phyloP scores from a whole-genome alignment of 805 yeast species.

The Starmera pachycereana region DNA sequence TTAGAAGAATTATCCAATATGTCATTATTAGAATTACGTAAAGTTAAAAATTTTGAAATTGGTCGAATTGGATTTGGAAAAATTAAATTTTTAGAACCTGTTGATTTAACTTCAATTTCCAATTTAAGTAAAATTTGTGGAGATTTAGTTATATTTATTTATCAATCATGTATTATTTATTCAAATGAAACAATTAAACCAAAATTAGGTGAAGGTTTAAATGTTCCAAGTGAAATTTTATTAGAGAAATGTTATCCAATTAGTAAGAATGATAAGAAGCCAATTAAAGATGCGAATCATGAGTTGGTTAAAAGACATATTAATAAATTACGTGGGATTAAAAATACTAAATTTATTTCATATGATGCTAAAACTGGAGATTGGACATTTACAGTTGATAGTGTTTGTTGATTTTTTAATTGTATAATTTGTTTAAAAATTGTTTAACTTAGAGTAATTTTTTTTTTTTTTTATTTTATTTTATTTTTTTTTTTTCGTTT shows the following conservation, averaged over 20 bases:
- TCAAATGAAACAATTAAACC: slow-evolving; percentile 60
- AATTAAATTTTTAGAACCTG: slow-evolving; percentile 69
- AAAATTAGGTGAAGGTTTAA: slow-evolving; percentile 71
- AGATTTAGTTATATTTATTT: slow-evolving; percentile 48
- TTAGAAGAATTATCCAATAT: slow-evolving; percentile 47
- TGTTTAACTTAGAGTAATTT: no score
- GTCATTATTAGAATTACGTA: slow-evolving; percentile 53
- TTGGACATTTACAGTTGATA: slow-evolving; percentile 53
- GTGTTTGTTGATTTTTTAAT: slow-evolving; percentile 3
- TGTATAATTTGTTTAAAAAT: neutral
- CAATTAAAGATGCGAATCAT: slow-evolving; percentile 69
- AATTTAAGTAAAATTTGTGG: slow-evolving; percentile 57
- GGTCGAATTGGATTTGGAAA: slow-evolving; percentile 72
- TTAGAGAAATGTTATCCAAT: slow-evolving; percentile 75
- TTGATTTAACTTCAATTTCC: slow-evolving; percentile 66
- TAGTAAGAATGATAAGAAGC: slow-evolving; percentile 59
- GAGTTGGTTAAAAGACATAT: slow-evolving; percentile 62
- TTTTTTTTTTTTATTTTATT: no score
- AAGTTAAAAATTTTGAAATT: slow-evolving; percentile 54
- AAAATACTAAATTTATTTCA: slow-evolving; percentile 53
- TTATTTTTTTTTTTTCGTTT: no score
- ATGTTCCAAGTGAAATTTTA: slow-evolving; percentile 63
- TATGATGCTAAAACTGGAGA: slow-evolving; percentile 72
- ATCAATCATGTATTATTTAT: slow-evolving; percentile 56
- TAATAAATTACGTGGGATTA: slow-evolving; percentile 48